A percentile compares a stretch with the other conserved stretches of the same genome.
Evolutionary conservation across 2,329 filamentous ascomycete genomes (phyloP).

Genomic region (Aureobasidium pullulans): DNA sequence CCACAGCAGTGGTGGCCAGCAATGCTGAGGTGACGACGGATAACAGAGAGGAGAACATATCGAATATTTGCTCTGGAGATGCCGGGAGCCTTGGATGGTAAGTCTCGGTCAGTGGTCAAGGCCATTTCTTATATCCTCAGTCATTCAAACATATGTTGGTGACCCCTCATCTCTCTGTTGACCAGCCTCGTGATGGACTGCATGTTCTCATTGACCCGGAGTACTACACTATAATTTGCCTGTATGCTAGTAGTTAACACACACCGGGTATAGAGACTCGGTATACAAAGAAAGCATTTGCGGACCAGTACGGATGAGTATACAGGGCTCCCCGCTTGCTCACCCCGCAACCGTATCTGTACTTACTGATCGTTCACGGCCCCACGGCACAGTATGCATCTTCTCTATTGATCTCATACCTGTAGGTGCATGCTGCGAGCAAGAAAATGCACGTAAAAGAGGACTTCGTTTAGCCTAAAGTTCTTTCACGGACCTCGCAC

Average conservation of each 20-base stretch:
- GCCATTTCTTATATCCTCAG: not conserved
- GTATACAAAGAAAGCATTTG: not conserved
- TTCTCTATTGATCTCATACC: not conserved
- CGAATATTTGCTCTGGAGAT: not conserved
- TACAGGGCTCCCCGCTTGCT: not conserved
- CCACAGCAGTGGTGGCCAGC: not conserved
- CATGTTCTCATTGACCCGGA: slow-evolving; percentile 3
- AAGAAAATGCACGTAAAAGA: not conserved
- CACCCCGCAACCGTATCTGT: not conserved
- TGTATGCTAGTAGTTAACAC: not conserved
- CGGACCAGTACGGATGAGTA: slow-evolving; percentile 2
- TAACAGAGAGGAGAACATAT: slow-evolving; percentile 1
- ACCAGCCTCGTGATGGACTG: slow-evolving; percentile 5
- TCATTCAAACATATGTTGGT: not conserved
- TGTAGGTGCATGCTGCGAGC: not conserved
- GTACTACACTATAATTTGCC: not conserved
- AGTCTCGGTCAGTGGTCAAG: not conserved
- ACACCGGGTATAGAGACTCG: not conserved
- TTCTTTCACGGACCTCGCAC: not conserved
- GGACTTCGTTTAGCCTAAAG: not conserved
- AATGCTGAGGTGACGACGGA: not conserved
- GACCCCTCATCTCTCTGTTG: not conserved
- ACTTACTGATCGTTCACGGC: not conserved
- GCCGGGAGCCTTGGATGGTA: not conserved
- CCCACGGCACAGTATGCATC: slow-evolving; percentile 4